Percentiles rank a stretch among this genome's conserved stretches.
These are phyloP conservation scores for Exobasidium cylindrosporum DNA, from an alignment of 1,284 basidiomycete species.

Conservation along the genomic window DNA sequence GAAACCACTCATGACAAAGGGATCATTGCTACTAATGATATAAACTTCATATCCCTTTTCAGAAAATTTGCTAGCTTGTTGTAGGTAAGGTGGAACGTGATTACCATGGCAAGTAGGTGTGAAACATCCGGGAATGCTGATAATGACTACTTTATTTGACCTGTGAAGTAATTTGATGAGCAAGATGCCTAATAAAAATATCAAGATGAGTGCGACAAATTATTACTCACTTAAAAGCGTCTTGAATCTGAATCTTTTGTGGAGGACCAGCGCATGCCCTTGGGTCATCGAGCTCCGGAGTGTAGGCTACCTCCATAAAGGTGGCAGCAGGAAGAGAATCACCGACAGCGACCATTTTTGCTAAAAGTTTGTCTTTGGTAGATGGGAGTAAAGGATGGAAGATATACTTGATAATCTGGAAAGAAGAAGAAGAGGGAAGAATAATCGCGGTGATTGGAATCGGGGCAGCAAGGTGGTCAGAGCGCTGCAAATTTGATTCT, in stretches of 20 bases:
- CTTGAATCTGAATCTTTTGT: conserved; percentile 59
- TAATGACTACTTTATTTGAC: conserved; percentile 76
- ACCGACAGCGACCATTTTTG: conserved; percentile 53
- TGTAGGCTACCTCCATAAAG: conserved; percentile 68
- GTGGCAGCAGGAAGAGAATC: conserved; percentile 66
- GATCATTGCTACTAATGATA: conserved; percentile 55
- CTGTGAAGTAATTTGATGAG: conserved; percentile 2
- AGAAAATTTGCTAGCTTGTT: conserved; percentile 68
- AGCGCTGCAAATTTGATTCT: no score
- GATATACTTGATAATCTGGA: no score
- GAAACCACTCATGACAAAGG: conserved; percentile 62
- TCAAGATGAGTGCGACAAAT: not conserved
- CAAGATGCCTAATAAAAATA: not conserved
- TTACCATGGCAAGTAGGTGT: conserved; percentile 45
- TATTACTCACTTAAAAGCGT: conserved; percentile 64
- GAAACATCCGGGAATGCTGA: conserved; percentile 60
- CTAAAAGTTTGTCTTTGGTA: not conserved
- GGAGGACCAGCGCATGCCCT: conserved; percentile 54
- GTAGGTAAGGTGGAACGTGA: conserved; percentile 67
- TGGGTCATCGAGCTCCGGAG: conserved; percentile 65
- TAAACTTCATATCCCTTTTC: conserved; percentile 69
- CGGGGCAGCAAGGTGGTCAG: no score
- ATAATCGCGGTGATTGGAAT: no score
- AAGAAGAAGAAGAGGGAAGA: no score
- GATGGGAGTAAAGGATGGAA: no score